Evolutionary conservation across 2,329 filamentous ascomycete genomes (phyloP).

Genomic region (Xylariaceae sp.): DNA sequence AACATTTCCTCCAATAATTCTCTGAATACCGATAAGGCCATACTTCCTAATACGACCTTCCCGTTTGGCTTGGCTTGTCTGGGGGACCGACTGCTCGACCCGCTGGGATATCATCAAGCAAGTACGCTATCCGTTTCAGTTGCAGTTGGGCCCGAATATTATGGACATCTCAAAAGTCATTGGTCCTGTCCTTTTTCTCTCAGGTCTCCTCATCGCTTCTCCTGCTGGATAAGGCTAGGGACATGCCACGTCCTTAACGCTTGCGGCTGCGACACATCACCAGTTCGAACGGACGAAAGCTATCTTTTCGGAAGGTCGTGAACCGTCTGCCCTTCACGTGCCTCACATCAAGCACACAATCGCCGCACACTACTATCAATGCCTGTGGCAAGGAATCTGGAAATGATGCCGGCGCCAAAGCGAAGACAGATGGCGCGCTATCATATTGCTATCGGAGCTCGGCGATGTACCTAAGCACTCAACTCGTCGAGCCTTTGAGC

Average conservation of each 20-base stretch:
- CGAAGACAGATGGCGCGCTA: too few relatives aligned
- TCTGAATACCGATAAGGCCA: constrained; percentile 1
- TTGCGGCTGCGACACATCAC: constrained; percentile 7
- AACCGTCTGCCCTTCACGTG: not conserved
- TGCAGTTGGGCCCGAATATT: not conserved
- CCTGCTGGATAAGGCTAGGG: constrained; percentile 22
- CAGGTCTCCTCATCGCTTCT: not conserved
- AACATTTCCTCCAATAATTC: not conserved
- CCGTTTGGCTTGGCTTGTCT: constrained; percentile 14
- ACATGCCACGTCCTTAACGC: constrained; percentile 7
- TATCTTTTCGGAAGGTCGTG: constrained; percentile 30
- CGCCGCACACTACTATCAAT: not conserved
- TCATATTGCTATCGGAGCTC: not conserved
- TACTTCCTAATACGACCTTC: constrained; percentile 24
- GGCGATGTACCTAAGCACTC: too few relatives aligned
- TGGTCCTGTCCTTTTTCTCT: not conserved
- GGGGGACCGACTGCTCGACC: not conserved
- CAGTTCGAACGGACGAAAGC: not conserved
- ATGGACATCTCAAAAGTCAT: not conserved
- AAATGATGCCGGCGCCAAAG: too few relatives aligned
- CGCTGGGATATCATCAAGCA: not conserved
- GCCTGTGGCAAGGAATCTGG: too few relatives aligned
- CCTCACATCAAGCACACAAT: not conserved
- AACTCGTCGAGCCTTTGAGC: not conserved
- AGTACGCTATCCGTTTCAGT: constrained; percentile 1